Conservation (phyloP, 2,329 filamentous ascomycete genomes). For the Pyrenophora seminiperda region DNA sequence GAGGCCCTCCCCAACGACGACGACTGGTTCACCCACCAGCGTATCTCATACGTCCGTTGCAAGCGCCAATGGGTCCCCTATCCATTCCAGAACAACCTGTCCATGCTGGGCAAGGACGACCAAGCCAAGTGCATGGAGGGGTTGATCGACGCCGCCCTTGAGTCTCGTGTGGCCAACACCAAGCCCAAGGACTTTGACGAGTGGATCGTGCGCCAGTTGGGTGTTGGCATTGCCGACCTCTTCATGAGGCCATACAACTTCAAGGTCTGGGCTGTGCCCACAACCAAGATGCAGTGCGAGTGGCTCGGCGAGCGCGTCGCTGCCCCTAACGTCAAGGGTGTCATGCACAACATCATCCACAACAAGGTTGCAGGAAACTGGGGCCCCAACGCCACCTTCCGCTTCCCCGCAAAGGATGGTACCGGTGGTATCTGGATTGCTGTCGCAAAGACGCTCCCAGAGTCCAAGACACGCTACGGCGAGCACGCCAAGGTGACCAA, state of each 20-base stretch:
- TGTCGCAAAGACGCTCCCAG: constrained; percentile 88
- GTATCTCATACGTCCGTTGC: constrained; percentile 98
- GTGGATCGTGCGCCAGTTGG: constrained; percentile 94
- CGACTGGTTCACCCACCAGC: constrained; percentile 98
- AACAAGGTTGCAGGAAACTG: constrained; percentile 96
- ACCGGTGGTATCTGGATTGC: constrained; percentile 99
- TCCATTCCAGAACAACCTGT: constrained; percentile 99
- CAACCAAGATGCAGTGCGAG: constrained; percentile 98
- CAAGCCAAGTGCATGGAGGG: constrained; percentile 94
- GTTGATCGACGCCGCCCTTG: constrained; percentile 91
- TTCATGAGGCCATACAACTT: constrained; percentile 99
- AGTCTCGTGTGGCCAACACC: constrained; percentile 80
- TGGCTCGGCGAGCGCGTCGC: constrained; percentile 99
- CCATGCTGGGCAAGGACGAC: constrained; percentile 95
- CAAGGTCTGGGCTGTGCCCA: constrained; percentile 99
- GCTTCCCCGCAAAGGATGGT: constrained; percentile 92
- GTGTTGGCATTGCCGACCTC: constrained; percentile 84
- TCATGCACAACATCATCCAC: constrained; percentile 92
- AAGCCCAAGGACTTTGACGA: constrained; percentile 98
- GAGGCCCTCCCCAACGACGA: constrained; percentile 92
- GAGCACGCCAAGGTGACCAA: constrained; percentile 81
- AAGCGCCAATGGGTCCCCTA: constrained; percentile 97
- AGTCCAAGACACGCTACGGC: constrained; percentile 90
- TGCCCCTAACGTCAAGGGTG: constrained; percentile 90
- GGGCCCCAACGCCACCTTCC: constrained; percentile 98